Evolutionary conservation across 1,284 basidiomycete species (phyloP), one percentile per base, ranked within the genome.

Genomic region (Ganoderma leucocontextum): DNA sequence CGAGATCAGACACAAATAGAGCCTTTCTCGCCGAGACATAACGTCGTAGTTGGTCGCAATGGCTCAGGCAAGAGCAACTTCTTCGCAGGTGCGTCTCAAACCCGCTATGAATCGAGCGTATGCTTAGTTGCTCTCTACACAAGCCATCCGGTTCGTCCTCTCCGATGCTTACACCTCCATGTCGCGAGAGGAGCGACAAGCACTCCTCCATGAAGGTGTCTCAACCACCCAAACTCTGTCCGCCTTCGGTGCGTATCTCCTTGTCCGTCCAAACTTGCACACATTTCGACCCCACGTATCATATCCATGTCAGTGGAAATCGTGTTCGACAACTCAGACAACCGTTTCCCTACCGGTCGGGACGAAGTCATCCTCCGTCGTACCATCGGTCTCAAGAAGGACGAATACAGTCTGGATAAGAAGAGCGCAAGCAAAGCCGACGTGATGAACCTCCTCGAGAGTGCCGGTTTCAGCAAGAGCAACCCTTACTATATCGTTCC

Each of bases 401-500:
- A 99, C 78, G 98, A 99, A 82, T 99, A 99, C 83, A 95, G 94
- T 73, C 85, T 99, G 58, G 98, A 99, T 82, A 92, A 94, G 82
- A 99, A 98, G 83, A 95, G 92, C 71, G 94, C 95, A 0, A 95
- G 91, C 80, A 99, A 98, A 80, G 96, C 96, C 6, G 98, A 99
- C 75, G 95, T 99, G 33, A 97, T 97, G 95, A 97, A 95, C 77
- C 84, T 98, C 22, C 87, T 98, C 36, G 96, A 98, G 80, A 94
- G 91, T 75, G 98, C 98, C 0, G 97, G 98, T 2, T 99, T 99
- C 83, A 96, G 94, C 79, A 93, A 95, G 78, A 94, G 94, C 44
- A 99, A 99, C 76, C 98, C 98, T 0, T 99, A 99, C 82, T 99
- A 99, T 78, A 99, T 99, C 72, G 97, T 99, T 0, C 97, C 97